Conservation (phyloP, 768 basidiomycete species). For the Boletus reticulatus region DNA sequence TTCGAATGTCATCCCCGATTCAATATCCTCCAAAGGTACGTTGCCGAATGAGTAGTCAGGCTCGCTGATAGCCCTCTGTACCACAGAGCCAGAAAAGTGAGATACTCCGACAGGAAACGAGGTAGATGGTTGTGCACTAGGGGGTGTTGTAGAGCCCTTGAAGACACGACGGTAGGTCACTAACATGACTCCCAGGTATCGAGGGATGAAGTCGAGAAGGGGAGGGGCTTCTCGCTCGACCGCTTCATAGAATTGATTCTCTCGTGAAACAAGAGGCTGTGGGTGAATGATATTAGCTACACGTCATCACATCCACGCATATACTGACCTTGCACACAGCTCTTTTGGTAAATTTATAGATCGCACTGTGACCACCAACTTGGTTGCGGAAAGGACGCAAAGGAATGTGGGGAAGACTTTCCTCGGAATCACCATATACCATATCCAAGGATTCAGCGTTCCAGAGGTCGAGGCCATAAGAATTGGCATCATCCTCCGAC, state of each 20-base stretch:
- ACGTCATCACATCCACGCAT: not conserved
- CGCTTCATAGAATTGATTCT: conserved; percentile 97
- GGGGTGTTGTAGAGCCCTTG: conserved; percentile 34
- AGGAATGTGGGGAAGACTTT: conserved; percentile 82
- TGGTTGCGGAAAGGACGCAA: conserved; percentile 95
- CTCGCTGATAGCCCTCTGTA: conserved; percentile 29
- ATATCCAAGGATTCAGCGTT: conserved; percentile 37
- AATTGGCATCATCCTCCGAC: conserved; percentile 17
- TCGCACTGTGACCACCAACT: conserved; percentile 95
- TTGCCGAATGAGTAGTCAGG: conserved; percentile 8
- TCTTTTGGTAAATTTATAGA: conserved; percentile 96
- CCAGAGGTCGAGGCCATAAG: conserved; percentile 17
- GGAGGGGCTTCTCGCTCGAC: conserved; percentile 94
- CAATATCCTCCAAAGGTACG: conserved; percentile 5
- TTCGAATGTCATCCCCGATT: conserved; percentile 47
- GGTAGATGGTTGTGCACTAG: conserved; percentile 14
- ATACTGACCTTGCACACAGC: conserved; percentile 94
- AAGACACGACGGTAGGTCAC: conserved; percentile 89
- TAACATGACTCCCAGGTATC: conserved; percentile 97
- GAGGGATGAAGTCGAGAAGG: conserved; percentile 91
- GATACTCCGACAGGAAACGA: conserved; percentile 19
- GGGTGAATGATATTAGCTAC: conserved; percentile 11
- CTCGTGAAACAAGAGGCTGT: conserved; percentile 93
- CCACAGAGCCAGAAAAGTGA: conserved; percentile 26
- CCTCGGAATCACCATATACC: conserved; percentile 48